Percentiles rank a stretch among this genome's conserved stretches.
Evolutionary conservation across 805 yeast species (phyloP).

Genomic region (Yamadazyma ubonensis): DNA sequence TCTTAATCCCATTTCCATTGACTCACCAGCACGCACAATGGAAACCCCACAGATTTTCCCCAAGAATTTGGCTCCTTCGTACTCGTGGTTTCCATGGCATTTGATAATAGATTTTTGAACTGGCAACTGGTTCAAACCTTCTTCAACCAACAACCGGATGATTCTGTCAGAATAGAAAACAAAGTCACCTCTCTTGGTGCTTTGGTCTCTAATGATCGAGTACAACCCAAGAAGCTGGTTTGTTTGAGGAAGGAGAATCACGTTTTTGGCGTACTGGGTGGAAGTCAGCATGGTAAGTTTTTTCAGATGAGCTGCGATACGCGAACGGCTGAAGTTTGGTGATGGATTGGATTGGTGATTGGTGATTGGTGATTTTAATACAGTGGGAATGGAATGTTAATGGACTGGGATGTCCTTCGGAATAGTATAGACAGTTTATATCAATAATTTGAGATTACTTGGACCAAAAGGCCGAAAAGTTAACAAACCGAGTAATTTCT

Average conservation of each 20-base stretch:
- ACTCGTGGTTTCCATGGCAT: constrained; percentile 74
- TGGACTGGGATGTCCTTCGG: too few relatives aligned
- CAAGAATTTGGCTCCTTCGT: constrained; percentile 73
- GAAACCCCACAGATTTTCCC: constrained; percentile 98
- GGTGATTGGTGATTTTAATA: too few relatives aligned
- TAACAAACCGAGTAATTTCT: too few relatives aligned
- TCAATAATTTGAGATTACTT: too few relatives aligned
- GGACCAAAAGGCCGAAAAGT: too few relatives aligned
- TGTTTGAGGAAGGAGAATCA: constrained; percentile 75
- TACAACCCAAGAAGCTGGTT: constrained; percentile 86
- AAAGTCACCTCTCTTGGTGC: constrained; percentile 85
- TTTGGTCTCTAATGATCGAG: constrained; percentile 83
- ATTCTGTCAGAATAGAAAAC: constrained; percentile 94
- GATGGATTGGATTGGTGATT: too few relatives aligned
- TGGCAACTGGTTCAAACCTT: constrained; percentile 91
- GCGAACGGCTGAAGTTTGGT: too few relatives aligned
- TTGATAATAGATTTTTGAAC: constrained; percentile 65
- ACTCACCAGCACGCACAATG: constrained; percentile 97
- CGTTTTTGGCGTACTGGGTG: constrained; percentile 41
- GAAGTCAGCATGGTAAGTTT: constrained; percentile 11
- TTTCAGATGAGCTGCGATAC: constrained; percentile 2
- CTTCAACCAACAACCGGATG: constrained; percentile 90
- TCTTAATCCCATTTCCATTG: constrained; percentile 97
- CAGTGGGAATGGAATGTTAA: too few relatives aligned
- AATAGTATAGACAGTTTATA: too few relatives aligned